Conservation (phyloP, 768 basidiomycete species). For the Leccinum subtestaceum region DNA sequence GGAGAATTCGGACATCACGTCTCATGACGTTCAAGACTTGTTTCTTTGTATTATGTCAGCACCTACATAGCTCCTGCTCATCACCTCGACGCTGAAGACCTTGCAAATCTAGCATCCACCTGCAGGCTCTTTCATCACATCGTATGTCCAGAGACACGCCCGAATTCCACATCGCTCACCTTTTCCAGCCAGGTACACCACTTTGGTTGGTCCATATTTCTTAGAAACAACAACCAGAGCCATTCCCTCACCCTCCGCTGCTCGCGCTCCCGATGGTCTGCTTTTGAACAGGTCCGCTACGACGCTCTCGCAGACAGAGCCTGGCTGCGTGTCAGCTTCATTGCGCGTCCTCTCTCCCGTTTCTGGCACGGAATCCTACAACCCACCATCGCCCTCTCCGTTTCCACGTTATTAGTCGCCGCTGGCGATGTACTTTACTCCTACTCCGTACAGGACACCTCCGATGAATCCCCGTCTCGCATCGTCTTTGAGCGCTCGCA, state of each 20-base stretch:
- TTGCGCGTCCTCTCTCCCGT: constrained; percentile 62
- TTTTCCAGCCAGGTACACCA: constrained; percentile 40
- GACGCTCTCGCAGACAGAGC: constrained; percentile 49
- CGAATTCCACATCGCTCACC: not conserved
- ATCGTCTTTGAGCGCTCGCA: constrained; percentile 47
- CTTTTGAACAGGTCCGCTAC: constrained; percentile 46
- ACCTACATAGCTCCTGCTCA: constrained; percentile 39
- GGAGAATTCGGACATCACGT: constrained; percentile 89
- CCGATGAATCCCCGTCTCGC: constrained; percentile 38
- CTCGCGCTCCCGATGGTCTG: constrained; percentile 43
- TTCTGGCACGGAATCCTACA: constrained; percentile 57
- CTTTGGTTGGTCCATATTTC: constrained; percentile 57
- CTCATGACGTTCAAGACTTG: constrained; percentile 50
- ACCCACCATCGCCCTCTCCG: constrained; percentile 54
- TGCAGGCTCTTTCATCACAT: constrained; percentile 34
- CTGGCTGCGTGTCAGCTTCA: constrained; percentile 51
- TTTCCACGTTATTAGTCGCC: constrained; percentile 56
- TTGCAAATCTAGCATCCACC: constrained; percentile 32
- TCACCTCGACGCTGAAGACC: constrained; percentile 45
- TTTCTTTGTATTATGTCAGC: constrained; percentile 21
- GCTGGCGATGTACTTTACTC: constrained; percentile 57
- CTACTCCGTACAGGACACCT: constrained; percentile 44
- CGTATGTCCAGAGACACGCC: constrained; percentile 31
- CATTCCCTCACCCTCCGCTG: constrained; percentile 51
- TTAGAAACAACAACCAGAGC: constrained; percentile 43